Base-by-base conservation (phyloP, 371 early-diverging fungal species). In the Fennellomyces sp. region DNA sequence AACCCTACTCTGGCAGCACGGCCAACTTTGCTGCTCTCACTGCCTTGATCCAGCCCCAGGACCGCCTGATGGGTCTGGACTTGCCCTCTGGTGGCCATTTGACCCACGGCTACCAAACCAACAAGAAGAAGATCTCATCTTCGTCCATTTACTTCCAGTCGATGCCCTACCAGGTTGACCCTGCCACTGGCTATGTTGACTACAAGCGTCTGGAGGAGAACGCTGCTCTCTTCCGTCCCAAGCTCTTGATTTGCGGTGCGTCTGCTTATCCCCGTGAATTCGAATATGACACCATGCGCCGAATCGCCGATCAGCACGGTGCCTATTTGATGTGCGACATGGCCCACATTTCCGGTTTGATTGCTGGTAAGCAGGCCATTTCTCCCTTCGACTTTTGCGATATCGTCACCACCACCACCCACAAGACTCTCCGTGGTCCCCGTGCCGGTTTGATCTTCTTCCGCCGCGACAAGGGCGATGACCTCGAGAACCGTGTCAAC, bases 381-480 rank as follows among this genome's bases (percentile, higher is more conserved):
- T 88, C 88, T 66, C 98, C 99, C 56, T 99, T 99, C 81, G 92
- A 95, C 70, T 88, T 87, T 82, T 95, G 97, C 75, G 99, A 99
- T 77, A 89, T 99, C 54, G 99, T 99, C 61, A 99, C 99, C 52
- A 99, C 99, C 35, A 99, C 99, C 48, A 99, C 99, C n/a, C 99
- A 99, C 89, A 99, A 99, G 87, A 94, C 98, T 25, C 88, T 99
- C 39, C 89, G 99, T 67, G 99, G 99, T 27, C 99, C 99, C 48
- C 91, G 99, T 66, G 98, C 96, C 59, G 98, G 95, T 63, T 85
- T 99, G 76, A 98, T 99, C 81, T 99, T 99, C 85, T 98, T 88
- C 91, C 95, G 98, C 73, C 89, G 88, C 60, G 86, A 89, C 63
- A 82, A 90, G 68, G 88, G 88, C 36, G 88, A 91, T 66, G 90